Evolutionary conservation across 2,329 filamentous ascomycete species (phyloP), one percentile per base, ranked within the genome.

Genomic region (Colletotrichum melonis): DNA sequence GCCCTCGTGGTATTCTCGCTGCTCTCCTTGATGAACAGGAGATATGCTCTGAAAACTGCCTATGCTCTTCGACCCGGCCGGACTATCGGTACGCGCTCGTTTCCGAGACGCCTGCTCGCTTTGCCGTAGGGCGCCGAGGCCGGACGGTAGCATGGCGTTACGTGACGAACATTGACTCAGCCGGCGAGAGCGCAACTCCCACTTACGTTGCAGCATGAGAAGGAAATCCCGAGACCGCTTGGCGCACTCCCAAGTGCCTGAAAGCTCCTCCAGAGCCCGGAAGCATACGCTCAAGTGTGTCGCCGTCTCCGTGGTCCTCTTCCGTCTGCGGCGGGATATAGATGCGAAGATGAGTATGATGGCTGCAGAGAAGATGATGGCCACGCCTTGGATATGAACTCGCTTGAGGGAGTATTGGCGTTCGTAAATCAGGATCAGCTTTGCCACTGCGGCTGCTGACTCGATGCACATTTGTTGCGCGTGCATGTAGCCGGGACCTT

Each of bases 181-280:
- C 8, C 58, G 38, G 5, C 70, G 26, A 11, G 66, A 69, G 3
- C 35, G 42, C 5, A 64, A 26, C 55, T 69, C 66, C 66, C 66
- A 69, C 42, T 73, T 60, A 2, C 77, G 72, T 38, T 78, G 77
- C n/a, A 78, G 35, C 46, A 78, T 28, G 5, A 76, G 56, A 2
- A 79, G 68, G 19, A 78, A 78, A 46, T 78, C 77, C 14, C 75
- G 74, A 1, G 77, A 71, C 5, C 75, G 64, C 66, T 78, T 78
- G 7, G 78, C 76, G 64, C 73, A 78, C 58, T 78, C 78, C 78
- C 78, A 78, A 19, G 59, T 49, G 7, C 58, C n/a, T 14, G 66
- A 69, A 2, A 73, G 30, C 30, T 78, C 76, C 4, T 78, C 78
- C 0, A 79, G 64, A 1, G 78, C 78, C 38, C 77, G 68, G 52